Evolutionary conservation across 768 basidiomycete species (phyloP).

Genomic region (Podaxis sp.): DNA sequence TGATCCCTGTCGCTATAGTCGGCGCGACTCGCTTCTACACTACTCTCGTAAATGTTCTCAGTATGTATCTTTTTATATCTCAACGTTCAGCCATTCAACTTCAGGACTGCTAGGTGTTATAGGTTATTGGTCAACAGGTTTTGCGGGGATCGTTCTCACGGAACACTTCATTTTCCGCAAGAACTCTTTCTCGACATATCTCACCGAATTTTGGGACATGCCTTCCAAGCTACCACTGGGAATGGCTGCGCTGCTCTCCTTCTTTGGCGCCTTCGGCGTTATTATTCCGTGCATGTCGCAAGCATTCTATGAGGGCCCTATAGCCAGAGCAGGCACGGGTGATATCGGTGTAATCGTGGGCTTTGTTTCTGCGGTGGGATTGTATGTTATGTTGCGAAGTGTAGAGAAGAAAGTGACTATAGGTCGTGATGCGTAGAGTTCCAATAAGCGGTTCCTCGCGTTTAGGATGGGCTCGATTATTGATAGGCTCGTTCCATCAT

Average conservation of each 20-base stretch:
- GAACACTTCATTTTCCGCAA: slow-evolving; percentile 70
- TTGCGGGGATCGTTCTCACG: slow-evolving; percentile 53
- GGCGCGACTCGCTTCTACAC: slow-evolving; percentile 65
- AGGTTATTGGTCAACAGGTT: slow-evolving; percentile 61
- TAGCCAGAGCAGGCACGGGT: slow-evolving; percentile 55
- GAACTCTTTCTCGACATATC: slow-evolving; percentile 46
- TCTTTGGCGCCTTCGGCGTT: slow-evolving; percentile 49
- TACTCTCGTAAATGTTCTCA: slow-evolving; percentile 64
- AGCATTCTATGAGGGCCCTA: slow-evolving; percentile 68
- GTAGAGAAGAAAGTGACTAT: slow-evolving; percentile 30
- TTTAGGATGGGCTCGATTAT: no score
- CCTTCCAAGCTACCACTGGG: slow-evolving; percentile 57
- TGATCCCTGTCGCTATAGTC: slow-evolving; percentile 68
- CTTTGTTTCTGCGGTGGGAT: slow-evolving; percentile 40
- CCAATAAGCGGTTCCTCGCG: background rate
- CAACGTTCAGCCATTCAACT: background rate
- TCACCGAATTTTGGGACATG: slow-evolving; percentile 53
- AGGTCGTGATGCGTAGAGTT: slow-evolving; percentile 11
- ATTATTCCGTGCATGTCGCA: slow-evolving; percentile 70
- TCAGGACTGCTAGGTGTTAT: slow-evolving; percentile 30
- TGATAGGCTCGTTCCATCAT: no score
- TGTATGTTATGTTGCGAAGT: slow-evolving; percentile 48
- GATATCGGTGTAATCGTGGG: slow-evolving; percentile 74
- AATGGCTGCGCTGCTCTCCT: slow-evolving; percentile 54
- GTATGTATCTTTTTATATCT: slow-evolving; percentile 31